phyloP scores from a whole-genome alignment of 495 filamentous ascomycete genomes.

The Aspergillus coremiiformis region DNA sequence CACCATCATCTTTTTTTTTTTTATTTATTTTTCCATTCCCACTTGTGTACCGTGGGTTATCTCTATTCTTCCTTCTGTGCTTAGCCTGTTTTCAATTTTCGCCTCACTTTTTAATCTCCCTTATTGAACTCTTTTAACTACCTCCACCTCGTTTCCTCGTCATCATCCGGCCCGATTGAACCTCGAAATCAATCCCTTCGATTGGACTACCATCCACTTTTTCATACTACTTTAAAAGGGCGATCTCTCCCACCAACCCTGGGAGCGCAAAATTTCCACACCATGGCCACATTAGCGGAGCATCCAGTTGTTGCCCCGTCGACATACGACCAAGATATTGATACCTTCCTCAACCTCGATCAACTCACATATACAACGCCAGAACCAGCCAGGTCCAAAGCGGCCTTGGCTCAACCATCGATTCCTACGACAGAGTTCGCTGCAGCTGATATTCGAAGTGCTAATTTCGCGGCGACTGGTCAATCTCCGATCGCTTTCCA shows the following conservation, averaged over 20 bases:
- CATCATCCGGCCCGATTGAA: neutral
- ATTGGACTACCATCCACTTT: neutral
- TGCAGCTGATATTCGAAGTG: constrained; percentile 31
- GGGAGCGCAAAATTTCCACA: constrained; percentile 7
- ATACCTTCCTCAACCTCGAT: constrained; percentile 45
- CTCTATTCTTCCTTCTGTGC: neutral
- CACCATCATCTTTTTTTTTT: neutral
- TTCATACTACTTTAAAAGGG: neutral
- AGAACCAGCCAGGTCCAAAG: constrained; percentile 35
- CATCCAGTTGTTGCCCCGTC: constrained; percentile 29
- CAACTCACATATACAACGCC: constrained; percentile 39
- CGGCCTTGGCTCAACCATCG: constrained; percentile 30
- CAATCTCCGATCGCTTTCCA: constrained; percentile 53
- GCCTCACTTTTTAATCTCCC: neutral
- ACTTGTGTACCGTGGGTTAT: neutral
- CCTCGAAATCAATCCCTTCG: neutral
- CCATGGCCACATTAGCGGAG: constrained; percentile 39
- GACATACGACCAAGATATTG: constrained; percentile 42
- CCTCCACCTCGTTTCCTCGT: neutral
- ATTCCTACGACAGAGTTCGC: constrained; percentile 34
- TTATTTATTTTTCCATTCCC: neutral
- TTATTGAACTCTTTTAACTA: neutral
- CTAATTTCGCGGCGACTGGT: constrained; percentile 35
- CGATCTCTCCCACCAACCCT: neutral
- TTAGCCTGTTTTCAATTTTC: neutral